phyloP scores from a whole-genome alignment of 768 basidiomycete genomes.

The Lentinula boryana region DNA sequence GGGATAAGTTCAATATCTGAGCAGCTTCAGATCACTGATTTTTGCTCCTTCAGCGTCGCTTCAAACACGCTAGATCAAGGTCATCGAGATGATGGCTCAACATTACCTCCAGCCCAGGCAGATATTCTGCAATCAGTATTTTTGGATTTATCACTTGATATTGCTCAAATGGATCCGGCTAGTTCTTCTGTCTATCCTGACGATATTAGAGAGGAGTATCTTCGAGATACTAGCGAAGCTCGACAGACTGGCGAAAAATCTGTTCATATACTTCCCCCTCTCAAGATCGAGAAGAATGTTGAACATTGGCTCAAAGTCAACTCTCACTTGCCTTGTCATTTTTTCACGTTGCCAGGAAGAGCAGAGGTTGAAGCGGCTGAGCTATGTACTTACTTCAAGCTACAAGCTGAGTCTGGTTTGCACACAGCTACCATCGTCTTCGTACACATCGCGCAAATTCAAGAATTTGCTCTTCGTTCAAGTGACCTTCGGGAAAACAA shows the following conservation, averaged over 20 bases:
- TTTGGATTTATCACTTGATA: background rate
- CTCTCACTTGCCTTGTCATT: background rate
- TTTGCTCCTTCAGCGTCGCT: too few species aligned
- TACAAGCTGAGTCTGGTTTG: background rate
- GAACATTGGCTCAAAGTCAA: background rate
- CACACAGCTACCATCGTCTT: background rate
- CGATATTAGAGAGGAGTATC: background rate
- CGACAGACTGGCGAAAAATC: background rate
- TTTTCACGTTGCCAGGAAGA: background rate
- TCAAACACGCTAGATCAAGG: too few species aligned
- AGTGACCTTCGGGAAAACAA: background rate
- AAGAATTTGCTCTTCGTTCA: background rate
- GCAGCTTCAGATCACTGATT: too few species aligned
- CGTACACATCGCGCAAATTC: background rate
- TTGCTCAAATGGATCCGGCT: background rate
- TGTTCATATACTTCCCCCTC: background rate
- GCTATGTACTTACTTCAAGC: background rate
- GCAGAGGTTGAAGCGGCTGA: background rate
- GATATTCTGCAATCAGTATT: background rate
- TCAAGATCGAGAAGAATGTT: background rate
- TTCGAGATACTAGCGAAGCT: background rate
- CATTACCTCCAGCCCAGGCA: background rate
- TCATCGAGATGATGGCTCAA: background rate
- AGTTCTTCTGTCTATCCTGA: background rate
- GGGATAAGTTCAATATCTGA: too few species aligned